These are phyloP conservation scores for Lentinula raphanica DNA, from an alignment of 768 basidiomycete genomes.

Conservation along the genomic window DNA sequence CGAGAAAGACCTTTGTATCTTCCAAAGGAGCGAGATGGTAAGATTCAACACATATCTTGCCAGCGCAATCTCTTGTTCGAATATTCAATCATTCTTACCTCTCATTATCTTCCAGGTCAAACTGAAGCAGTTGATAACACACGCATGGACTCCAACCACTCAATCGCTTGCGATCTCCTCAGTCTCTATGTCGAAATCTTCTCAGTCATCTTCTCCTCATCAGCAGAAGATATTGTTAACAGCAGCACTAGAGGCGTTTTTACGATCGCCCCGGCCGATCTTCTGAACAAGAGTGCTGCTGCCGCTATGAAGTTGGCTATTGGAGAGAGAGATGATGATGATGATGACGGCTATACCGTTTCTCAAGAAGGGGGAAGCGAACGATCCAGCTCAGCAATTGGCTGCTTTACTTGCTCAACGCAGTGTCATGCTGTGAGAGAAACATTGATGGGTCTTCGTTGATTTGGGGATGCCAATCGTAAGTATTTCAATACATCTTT, in stretches of 20 bases:
- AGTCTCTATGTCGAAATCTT: conserved; percentile 57
- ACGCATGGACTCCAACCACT: conserved; percentile 71
- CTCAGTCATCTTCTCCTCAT: conserved; percentile 26
- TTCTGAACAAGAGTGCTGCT: conserved; percentile 78
- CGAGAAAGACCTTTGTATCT: conserved; percentile 65
- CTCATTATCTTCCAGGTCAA: conserved; percentile 59
- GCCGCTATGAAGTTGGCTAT: conserved; percentile 65
- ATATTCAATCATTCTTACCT: not conserved
- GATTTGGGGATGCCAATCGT: too few species aligned
- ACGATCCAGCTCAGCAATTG: conserved; percentile 70
- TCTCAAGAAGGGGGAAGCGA: conserved; percentile 46
- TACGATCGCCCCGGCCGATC: conserved; percentile 67
- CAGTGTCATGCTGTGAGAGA: conserved; percentile 53
- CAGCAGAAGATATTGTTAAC: conserved; percentile 49
- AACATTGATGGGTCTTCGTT: not conserved
- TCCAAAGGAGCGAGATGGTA: conserved; percentile 63
- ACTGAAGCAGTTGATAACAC: conserved; percentile 78
- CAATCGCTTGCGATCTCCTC: conserved; percentile 74
- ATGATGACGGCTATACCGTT: conserved; percentile 44
- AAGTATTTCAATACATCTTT: too few species aligned
- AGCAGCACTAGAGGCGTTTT: conserved; percentile 75
- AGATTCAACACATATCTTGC: conserved; percentile 76
- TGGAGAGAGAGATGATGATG: conserved; percentile 46
- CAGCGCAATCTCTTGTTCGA: conserved; percentile 30
- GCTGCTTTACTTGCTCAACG: conserved; percentile 69